These are phyloP conservation scores for Trichaptum fuscoviolaceum DNA, from an alignment of 768 basidiomycete genomes.

Conservation along the genomic window DNA sequence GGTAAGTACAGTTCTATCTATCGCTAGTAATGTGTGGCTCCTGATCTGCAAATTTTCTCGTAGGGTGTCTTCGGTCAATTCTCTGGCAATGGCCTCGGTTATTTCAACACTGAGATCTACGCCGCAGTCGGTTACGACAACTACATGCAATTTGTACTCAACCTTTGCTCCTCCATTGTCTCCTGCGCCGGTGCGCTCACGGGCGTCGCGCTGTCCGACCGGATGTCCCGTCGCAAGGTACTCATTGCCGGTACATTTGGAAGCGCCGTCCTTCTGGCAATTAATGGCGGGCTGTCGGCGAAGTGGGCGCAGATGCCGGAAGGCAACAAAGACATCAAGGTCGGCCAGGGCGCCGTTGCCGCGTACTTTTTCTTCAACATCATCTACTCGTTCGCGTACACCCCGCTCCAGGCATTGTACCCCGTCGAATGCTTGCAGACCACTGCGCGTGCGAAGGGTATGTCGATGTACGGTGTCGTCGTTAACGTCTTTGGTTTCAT, in stretches of 20 bases:
- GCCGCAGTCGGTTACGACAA: constrained; percentile 17
- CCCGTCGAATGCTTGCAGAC: constrained; percentile 52
- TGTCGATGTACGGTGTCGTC: constrained; percentile 42
- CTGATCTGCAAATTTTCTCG: not conserved
- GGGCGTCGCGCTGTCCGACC: constrained; percentile 26
- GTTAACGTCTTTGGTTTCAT: constrained; percentile 31
- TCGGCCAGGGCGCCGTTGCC: constrained; percentile 28
- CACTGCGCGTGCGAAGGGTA: constrained; percentile 57
- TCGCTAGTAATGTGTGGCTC: constrained; percentile 13
- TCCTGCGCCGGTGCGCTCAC: constrained; percentile 25
- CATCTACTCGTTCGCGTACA: constrained; percentile 50
- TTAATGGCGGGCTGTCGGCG: constrained; percentile 21
- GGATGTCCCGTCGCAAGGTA: constrained; percentile 25
- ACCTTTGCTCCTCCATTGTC: constrained; percentile 27
- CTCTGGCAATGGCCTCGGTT: constrained; percentile 51
- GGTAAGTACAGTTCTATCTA: constrained; percentile 8
- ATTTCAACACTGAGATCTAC: constrained; percentile 27
- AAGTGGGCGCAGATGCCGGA: constrained; percentile 37
- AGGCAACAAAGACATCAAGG: constrained; percentile 12
- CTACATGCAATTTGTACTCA: constrained; percentile 27
- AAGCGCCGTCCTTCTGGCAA: constrained; percentile 16
- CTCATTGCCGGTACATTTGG: constrained; percentile 28
- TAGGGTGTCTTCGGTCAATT: constrained; percentile 50
- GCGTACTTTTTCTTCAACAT: constrained; percentile 45
- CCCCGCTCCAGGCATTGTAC: constrained; percentile 54